Evolutionary conservation across 179 eudicot genomes (phyloP).

Genomic region (Nepenthes alata): DNA sequence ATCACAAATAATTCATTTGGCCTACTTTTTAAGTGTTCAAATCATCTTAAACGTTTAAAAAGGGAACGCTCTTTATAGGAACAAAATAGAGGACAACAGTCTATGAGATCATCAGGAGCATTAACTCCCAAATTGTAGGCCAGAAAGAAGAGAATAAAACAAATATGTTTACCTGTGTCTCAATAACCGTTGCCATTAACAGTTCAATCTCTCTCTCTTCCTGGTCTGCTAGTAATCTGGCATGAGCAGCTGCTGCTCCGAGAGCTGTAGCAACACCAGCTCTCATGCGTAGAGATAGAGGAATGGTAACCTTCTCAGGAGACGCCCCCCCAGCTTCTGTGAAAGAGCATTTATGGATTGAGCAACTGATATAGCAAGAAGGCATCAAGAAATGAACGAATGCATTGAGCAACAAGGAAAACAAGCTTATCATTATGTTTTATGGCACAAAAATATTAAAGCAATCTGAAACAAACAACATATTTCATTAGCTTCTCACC

Average conservation of each 20-base stretch:
- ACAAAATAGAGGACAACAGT: too few relatives aligned
- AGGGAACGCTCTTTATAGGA: too few relatives aligned
- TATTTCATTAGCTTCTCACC: too few relatives aligned
- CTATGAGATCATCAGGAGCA: not conserved
- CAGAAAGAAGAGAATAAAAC: not conserved
- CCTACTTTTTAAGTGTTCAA: too few relatives aligned
- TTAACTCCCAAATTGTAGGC: not conserved
- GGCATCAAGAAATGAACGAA: not conserved
- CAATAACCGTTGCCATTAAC: slow-evolving; percentile 50
- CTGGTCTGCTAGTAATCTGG: slow-evolving; percentile 77
- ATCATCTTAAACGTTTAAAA: too few relatives aligned
- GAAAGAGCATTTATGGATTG: slow-evolving; percentile 5
- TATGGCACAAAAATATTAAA: too few relatives aligned
- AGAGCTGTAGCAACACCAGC: slow-evolving; percentile 85
- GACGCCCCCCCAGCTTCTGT: slow-evolving; percentile 34
- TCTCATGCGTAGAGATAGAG: slow-evolving; percentile 53
- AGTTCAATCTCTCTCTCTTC: slow-evolving; percentile 81
- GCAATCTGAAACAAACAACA: too few relatives aligned
- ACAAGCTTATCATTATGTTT: too few relatives aligned
- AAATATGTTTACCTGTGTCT: slow-evolving; percentile 45
- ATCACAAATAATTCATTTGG: too few relatives aligned
- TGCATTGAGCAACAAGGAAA: too few relatives aligned
- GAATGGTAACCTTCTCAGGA: slow-evolving; percentile 30
- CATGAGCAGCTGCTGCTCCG: slow-evolving; percentile 93
- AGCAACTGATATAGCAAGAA: not conserved